A percentile compares a stretch with the other conserved stretches of the same genome.
These are phyloP conservation scores for Pythium volutum DNA, from an alignment of 352 stramenopile species.

Conservation along the genomic window DNA sequence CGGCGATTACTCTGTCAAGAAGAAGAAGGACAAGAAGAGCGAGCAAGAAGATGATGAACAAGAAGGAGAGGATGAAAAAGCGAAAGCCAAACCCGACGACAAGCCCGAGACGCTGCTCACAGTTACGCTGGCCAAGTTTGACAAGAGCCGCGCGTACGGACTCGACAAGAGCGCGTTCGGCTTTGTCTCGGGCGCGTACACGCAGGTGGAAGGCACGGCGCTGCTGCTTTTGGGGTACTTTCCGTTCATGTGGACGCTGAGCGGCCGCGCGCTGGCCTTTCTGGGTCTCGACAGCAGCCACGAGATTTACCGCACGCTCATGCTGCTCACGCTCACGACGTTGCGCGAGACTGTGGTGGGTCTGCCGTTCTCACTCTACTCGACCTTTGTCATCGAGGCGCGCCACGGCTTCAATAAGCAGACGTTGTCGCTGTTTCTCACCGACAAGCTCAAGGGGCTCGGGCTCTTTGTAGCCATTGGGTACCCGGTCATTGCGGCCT, in stretches of 20 bases:
- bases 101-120: conserved; percentile 61
- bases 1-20: conserved; percentile 33
- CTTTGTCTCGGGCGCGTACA: conserved; percentile 89
- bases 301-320: conserved; percentile 83
- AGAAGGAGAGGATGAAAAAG: not conserved
- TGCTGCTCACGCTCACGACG: conserved; percentile 66
- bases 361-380: conserved; percentile 87
- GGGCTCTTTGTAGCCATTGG: conserved; percentile 83
- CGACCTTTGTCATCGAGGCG: conserved; percentile 95
- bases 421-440: conserved; percentile 92
- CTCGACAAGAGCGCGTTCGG: conserved; percentile 96
- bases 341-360: conserved; percentile 54
- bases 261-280: conserved; percentile 48
- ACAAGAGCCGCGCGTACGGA: conserved; percentile 92
- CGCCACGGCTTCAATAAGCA: conserved; percentile 98
- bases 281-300: conserved; percentile 59
- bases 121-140: conserved; percentile 90
- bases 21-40: not conserved
- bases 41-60: conserved; percentile 9
- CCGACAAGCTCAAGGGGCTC: conserved; percentile 94
- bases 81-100: not conserved
- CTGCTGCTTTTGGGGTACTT: conserved; percentile 92
- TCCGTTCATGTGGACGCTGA: conserved; percentile 93
- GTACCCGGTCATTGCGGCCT: conserved; percentile 52
- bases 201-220: conserved; percentile 72